Conservation (phyloP, 164 flowering plant genomes). For the Vitis amurensis region DNA sequence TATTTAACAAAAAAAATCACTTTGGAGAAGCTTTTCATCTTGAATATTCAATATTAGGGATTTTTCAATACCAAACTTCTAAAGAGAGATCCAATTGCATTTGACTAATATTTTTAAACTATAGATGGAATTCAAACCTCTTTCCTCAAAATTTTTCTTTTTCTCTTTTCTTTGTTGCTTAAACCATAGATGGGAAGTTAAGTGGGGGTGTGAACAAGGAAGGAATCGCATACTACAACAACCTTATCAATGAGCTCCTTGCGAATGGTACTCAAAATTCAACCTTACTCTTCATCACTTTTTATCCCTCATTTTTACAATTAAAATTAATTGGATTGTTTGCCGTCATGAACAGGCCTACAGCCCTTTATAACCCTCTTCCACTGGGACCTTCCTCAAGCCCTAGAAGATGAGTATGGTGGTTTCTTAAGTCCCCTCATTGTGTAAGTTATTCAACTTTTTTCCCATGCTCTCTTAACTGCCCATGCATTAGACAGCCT, state of each 20-base stretch:
- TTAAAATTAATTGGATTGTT: not conserved
- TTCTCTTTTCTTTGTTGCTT: no score
- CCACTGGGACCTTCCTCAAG: conserved; percentile 72
- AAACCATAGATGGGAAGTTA: conserved; percentile 43
- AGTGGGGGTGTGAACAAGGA: conserved; percentile 49
- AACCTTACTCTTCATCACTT: not conserved
- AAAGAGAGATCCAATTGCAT: no score
- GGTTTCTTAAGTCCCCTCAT: conserved; percentile 42
- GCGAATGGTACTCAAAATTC: conserved; percentile 28
- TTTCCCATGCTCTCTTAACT: not conserved
- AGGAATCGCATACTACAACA: conserved; percentile 60
- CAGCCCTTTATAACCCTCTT: conserved; percentile 62
- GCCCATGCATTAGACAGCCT: no score
- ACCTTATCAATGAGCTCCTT: conserved; percentile 59
- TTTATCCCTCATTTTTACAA: not conserved
- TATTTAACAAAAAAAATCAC: no score
- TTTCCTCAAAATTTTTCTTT: no score
- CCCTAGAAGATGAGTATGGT: conserved; percentile 45
- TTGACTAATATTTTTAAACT: no score
- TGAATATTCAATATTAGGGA: no score
- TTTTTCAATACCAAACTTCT: no score
- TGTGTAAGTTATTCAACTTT: conserved; percentile 30
- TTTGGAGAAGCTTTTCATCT: no score
- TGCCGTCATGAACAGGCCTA: conserved; percentile 28
- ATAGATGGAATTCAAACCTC: no score